Evolutionary conservation across 306 rosid genomes (phyloP), one percentile per base, ranked within the genome.

Genomic region (Quercus suber): DNA sequence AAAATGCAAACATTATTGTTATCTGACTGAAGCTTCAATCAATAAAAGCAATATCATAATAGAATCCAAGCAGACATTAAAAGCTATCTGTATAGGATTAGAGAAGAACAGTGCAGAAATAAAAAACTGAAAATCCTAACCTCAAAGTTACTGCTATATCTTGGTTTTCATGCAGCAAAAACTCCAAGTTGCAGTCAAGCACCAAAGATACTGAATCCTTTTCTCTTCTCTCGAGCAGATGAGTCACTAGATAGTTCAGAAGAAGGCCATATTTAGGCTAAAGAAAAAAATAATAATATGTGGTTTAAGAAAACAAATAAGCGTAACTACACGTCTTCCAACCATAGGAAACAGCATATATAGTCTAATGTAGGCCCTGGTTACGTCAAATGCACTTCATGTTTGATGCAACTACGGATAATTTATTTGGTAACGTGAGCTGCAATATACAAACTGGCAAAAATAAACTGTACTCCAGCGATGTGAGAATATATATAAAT

Each of bases 381-480:
- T 55, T 73, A 82, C 82, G 74, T 82, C 82, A 74, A 63, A 78
- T 73, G 80, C 77, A 78, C 79, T 68, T 75, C 11, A 58, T 73
- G 60, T 67, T 73, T 21, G 78, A 76, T 80, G 60, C 71, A 70
- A 60, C 31, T 78, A 76, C 12, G 45, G 87, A 83, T 80, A 45
- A 76, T 25, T 79, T 85, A 72, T 81, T 82, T 74, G 55, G 55
- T 65, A 61, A 45, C 31, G 88, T 82, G 68, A 65, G 69, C 31
- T 61, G 78, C 20, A 55, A 77, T 49, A 74, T 77, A 83, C 75
- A 84, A 82, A 56, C 55, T 55, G 57, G 59, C 74, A 73, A 75
- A 59, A 58, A 37, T 74, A 9, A 9, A 35, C 18, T 53, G 45
- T 41, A 49, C 35, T 20, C 43, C 55, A 67, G 27, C 18, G 8